Base-by-base conservation (phyloP, 2,329 filamentous ascomycete species). In the Hortaea sp. region DNA sequence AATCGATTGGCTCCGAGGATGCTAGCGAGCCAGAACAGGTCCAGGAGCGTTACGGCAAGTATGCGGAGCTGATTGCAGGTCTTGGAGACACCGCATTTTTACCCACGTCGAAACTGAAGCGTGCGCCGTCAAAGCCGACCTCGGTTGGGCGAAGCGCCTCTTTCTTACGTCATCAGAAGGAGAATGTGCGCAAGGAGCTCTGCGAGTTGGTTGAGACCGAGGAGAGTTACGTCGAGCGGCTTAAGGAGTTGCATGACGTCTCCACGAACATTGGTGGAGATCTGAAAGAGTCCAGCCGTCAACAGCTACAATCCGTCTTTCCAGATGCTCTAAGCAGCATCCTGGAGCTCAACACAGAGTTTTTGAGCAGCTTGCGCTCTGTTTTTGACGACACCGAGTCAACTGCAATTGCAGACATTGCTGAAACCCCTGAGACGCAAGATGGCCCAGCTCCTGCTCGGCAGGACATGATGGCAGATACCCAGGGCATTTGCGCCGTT, bases 161-260 rank as follows among this genome's bases (percentile, higher is more conserved):
- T 0, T 94, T 95, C 58, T 76, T 82, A 32, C 82, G 81, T 55
- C 81, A 85, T 47, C 87, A 95, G 60, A 94, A 94, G 61, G 77
- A 88, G 55, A 84, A 85, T 44, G 70, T 95, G 54, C 81, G 89
- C 37, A 84, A 89, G 66, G 90, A 95, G 64, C 82, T 98, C 74
- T 82, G 79, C 49, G 92, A 98, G 64, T 70, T 97, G 49, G 79
- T 95, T 31, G 86, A 94, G 58, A 98, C 92, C 0, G 92, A 98
- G 64, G 88, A 92, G 62, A 83, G 87, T 64, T 98, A 97, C 66
- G 88, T 98, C 38, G 76, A 78, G 57, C 54, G 60, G 6, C 39
- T 63, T 39, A 45, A 44, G n/a, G 95, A 97, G 65, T 69, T 98
- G 47, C 79, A 85, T 51, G 85, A 92, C 54, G 69, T 98, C 49